Evolutionary conservation across 441 rosid genomes (phyloP), one percentile per base, ranked within the genome.

Genomic region (Populus hybrid): DNA sequence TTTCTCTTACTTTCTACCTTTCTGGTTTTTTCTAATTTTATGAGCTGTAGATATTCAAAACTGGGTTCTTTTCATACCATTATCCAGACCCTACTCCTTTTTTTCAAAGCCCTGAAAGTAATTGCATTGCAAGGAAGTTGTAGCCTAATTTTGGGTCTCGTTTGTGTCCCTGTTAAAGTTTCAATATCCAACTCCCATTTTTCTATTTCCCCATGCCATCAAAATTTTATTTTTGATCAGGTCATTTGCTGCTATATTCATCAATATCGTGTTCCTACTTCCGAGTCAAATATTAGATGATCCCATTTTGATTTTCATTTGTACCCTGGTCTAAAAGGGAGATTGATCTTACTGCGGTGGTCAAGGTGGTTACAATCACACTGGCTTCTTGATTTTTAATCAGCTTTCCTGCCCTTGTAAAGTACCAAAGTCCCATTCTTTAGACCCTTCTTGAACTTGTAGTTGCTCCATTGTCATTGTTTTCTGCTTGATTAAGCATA

Each of bases 101-200:
- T 42, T 73, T 26, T 76, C 14, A 28, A 68, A 9, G 21, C 18
- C 68, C 46, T 85, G 88, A 85, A 80, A 81, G 84, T 67, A 81
- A 78, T 74, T 74, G 74, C 73, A 24, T 65, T 30, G 76, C 73
- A 66, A 50, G 10, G 46, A 38, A 35, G 76, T 61, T 67, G 63
- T 59, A 67, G 69, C 84, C 70, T 28, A 78, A 73, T 85, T 80
- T 65, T 85, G 89, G 94, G 91, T 81, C 92, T 89, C 92, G 82
- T 65, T 65, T 85, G 12, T 38, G 66, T 36, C 75, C 81, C 76
- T 69, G 10, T 3, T 30, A 77, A 77, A 69, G 72, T 68, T 77
- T 75, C 75, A 18, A 21, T 40, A 30, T 30, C 53, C 70, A 21
- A 26, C 21, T 18, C 68, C 83, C 67, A 19, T 30, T 61, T 70